Conservation (phyloP, 345 rosid species). For the Salix udensis region DNA sequence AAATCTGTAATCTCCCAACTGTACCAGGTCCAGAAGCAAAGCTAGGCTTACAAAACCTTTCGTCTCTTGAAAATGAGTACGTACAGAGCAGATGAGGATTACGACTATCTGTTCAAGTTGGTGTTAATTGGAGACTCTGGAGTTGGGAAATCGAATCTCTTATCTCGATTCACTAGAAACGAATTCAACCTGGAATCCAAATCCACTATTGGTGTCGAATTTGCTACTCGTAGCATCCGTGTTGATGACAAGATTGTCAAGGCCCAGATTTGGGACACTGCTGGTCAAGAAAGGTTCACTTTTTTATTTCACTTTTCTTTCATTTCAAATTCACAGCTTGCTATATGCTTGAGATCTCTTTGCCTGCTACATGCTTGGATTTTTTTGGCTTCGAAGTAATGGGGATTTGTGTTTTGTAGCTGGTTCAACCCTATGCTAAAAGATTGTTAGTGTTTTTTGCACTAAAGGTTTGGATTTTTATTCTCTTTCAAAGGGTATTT, state of each 20-base stretch:
- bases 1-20: too few species aligned
- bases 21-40: too few species aligned
- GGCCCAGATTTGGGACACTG: constrained; percentile 92
- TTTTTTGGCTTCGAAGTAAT: too few species aligned
- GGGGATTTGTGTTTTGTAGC: too few species aligned
- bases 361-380: too few species aligned
- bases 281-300: constrained; percentile 69
- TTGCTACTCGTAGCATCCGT: constrained; percentile 72
- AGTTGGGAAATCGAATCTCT: constrained; percentile 74
- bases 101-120: constrained; percentile 76
- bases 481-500: too few species aligned
- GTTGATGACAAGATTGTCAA: constrained; percentile 76
- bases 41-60: too few species aligned
- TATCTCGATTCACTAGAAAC: constrained; percentile 68
- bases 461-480: too few species aligned
- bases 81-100: constrained; percentile 78
- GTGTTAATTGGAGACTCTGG: constrained; percentile 80
- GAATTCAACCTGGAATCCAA: constrained; percentile 85
- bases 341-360: too few species aligned
- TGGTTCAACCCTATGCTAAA: too few species aligned
- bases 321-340: background rate
- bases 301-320: background rate
- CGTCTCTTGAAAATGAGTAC: constrained; percentile 39
- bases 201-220: constrained; percentile 81
- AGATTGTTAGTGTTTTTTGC: too few species aligned